Evolutionary conservation across 2,329 filamentous ascomycete species (phyloP).

Genomic region (Talaromyces funiculosus): DNA sequence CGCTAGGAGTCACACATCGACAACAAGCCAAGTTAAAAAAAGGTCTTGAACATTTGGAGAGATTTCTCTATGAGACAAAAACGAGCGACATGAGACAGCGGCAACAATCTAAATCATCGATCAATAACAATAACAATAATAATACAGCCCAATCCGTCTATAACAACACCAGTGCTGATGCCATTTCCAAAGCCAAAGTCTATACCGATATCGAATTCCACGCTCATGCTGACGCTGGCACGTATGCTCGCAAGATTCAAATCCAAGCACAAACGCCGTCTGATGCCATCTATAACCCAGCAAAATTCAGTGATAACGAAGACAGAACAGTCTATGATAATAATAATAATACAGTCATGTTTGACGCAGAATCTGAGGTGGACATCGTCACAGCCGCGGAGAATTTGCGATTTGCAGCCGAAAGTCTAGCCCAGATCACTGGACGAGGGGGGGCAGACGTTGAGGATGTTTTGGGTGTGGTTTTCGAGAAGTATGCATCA

Average conservation of each 20-base stretch:
- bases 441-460: slow-evolving; percentile 85
- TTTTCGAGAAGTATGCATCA: slow-evolving; percentile 83
- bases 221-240: slow-evolving; percentile 9
- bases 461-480: slow-evolving; percentile 90
- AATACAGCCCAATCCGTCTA: background rate
- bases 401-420: slow-evolving; percentile 73
- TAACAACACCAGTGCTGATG: slow-evolving; percentile 16
- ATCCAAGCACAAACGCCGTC: slow-evolving; percentile 13
- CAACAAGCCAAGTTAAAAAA: slow-evolving; percentile 74
- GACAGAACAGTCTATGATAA: slow-evolving; percentile 12
- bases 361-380: slow-evolving; percentile 33
- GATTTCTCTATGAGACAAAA: slow-evolving; percentile 61
- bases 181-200: slow-evolving; percentile 9
- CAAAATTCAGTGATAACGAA: background rate
- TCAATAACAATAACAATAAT: background rate
- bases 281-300: slow-evolving; percentile 12
- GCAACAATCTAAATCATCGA: background rate
- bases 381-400: slow-evolving; percentile 91
- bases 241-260: slow-evolving; percentile 17
- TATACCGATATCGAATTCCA: slow-evolving; percentile 8
- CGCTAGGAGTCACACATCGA: slow-evolving; percentile 83
- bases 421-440: slow-evolving; percentile 77
- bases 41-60: slow-evolving; percentile 65
- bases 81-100: slow-evolving; percentile 4
- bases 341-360: slow-evolving; percentile 13